Percentiles rank a stretch among this genome's conserved stretches.
These are phyloP conservation scores for Hemileccinum rubropunctum DNA, from an alignment of 768 basidiomycete species.

Conservation along the genomic window DNA sequence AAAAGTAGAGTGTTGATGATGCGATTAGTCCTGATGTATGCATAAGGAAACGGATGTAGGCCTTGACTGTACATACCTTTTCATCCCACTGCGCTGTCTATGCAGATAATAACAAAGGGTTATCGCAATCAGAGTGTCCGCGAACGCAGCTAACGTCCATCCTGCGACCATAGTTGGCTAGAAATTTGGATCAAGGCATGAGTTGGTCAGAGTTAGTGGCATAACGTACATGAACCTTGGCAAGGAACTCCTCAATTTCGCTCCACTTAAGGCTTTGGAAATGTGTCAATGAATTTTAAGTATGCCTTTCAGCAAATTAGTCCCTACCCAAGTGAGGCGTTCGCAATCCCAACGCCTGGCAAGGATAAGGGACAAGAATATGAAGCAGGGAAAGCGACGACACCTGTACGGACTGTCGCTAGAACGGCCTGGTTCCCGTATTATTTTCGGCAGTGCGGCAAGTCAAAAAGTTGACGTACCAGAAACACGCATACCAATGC, in stretches of 20 bases:
- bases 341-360: conserved; percentile 9
- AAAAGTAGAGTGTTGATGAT: conserved; percentile 17
- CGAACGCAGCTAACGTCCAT: conserved; percentile 9
- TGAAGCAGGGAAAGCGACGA: neutral
- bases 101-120: conserved; percentile 12
- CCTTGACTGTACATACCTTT: neutral
- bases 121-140: conserved; percentile 7
- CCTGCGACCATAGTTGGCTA: conserved; percentile 14
- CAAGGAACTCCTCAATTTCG: neutral
- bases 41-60: neutral
- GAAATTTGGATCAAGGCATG: neutral
- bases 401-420: conserved; percentile 12
- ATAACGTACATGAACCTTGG: conserved; percentile 4
- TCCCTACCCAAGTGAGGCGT: conserved; percentile 1
- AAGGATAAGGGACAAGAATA: neutral
- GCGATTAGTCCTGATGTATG: conserved; percentile 8
- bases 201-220: neutral
- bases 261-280: conserved; percentile 5
- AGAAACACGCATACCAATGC: conserved; percentile 8
- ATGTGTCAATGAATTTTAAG: neutral
- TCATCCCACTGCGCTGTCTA: conserved; percentile 9
- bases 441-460: neutral
- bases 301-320: neutral
- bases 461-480: conserved; percentile 1
- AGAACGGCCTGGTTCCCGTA: neutral